Evolutionary conservation across 108 stramenopile species (phyloP), one percentile per base, ranked within the genome.

Genomic region (Skeletonema costatum): DNA sequence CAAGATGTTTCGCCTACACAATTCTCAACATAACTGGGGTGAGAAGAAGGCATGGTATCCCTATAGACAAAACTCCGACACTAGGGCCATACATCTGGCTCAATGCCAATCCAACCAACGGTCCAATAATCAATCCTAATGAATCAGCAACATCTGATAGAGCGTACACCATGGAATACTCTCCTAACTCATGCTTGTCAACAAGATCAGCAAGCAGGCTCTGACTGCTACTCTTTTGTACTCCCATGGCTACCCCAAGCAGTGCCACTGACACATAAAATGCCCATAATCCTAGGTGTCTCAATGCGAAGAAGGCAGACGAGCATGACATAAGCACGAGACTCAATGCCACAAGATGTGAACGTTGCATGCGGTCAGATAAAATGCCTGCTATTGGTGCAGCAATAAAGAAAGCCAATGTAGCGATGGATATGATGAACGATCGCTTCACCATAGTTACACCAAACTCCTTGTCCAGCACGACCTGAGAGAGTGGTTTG

Each of bases 131-230:
- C 77, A 78, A 58, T 4, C 77, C 77, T 5, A 78, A 32, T 2
- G 77, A 78, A 38, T 78, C 77, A 17, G 77, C 50, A 31, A 78
- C 77, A 78, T 78, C 77, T 21, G 71, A 65, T 32, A 78, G 42
- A 9, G 77, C 77, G 19, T 78, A 78, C 5, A 56, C 77, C 77
- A 78, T 78, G 0, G 77, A 78, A 66, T 78, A 78, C 14, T 73
- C 72, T 66, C 77, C 63, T 7, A 66, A 25, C 6, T 66, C 31
- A 29, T 78, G 63, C 25, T 60, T 41, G 29, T 78, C 77, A 17
- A 78, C 77, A 9, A 78, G 51, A 72, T 78, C 77, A 36, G 77
- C 77, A 38, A 78, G 50, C 31, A 78, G 65, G 44, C 71, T 73
- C 25, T 71, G 72, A n/a, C 77, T 71, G 31, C 71, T 73, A 42